phyloP scores from a whole-genome alignment of 345 rosid genomes.

The Chamaenerion angustifolium region DNA sequence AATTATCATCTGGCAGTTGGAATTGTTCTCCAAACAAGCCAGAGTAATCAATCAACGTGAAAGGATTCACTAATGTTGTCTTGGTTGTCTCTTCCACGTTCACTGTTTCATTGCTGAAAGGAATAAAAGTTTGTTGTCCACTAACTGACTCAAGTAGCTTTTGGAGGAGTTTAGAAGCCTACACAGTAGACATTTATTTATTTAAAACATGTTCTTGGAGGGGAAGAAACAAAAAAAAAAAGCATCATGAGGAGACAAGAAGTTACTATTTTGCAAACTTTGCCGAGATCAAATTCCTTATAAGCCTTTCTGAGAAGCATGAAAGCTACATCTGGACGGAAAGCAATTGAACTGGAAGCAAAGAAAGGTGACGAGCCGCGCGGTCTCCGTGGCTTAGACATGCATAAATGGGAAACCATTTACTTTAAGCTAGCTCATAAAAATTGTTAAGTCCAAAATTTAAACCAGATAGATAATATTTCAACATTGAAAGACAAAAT shows the following conservation, averaged over 20 bases:
- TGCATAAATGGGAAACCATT: not conserved
- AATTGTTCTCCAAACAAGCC: conserved; percentile 66
- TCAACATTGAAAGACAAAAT: too few relatives aligned
- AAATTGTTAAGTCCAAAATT: not conserved
- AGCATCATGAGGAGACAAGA: conserved; percentile 1
- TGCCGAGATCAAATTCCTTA: conserved; percentile 44
- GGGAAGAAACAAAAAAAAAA: not conserved
- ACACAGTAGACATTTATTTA: conserved; percentile 3
- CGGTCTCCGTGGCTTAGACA: conserved; percentile 53
- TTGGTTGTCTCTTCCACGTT: conserved; percentile 28
- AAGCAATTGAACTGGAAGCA: conserved; percentile 37
- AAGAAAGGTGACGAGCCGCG: conserved; percentile 31
- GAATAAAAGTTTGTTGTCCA: conserved; percentile 21
- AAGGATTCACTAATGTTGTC: conserved; percentile 23
- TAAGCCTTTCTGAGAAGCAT: conserved; percentile 54
- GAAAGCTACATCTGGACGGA: conserved; percentile 51
- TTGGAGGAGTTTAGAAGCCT: conserved; percentile 56
- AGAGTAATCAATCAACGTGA: conserved; percentile 39
- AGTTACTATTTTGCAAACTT: conserved; percentile 49
- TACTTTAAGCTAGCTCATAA: not conserved
- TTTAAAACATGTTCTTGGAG: not conserved
- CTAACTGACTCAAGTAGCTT: conserved; percentile 36
- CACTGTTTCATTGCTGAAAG: conserved; percentile 22
- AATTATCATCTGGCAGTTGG: conserved; percentile 30
- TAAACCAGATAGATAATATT: not conserved